Conservation (phyloP, 1,139 yeast genomes). For the Diutina catenulata region DNA sequence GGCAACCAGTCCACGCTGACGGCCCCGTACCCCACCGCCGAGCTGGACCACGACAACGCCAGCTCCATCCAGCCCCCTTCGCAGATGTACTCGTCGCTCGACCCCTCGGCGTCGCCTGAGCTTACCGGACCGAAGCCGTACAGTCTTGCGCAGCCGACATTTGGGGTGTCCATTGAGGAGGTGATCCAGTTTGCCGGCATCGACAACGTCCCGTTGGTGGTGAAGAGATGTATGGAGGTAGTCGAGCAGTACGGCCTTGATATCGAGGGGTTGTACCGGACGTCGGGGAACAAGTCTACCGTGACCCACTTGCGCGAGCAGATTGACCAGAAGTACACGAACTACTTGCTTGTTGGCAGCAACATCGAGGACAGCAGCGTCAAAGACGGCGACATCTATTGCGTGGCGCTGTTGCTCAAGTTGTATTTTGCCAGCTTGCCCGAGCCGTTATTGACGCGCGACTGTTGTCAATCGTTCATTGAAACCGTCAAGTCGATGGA, state of each 20-base stretch:
- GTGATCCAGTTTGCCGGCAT: constrained; percentile 68
- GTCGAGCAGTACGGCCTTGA: constrained; percentile 76
- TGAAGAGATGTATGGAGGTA: constrained; percentile 77
- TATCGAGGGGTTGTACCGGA: constrained; percentile 81
- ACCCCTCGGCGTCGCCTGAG: constrained; percentile 18
- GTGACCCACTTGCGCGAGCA: constrained; percentile 61
- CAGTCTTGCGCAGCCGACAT: constrained; percentile 40
- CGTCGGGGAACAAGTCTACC: constrained; percentile 67
- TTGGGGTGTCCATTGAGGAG: constrained; percentile 71
- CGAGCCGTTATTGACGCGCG: constrained; percentile 53
- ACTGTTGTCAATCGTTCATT: constrained; percentile 45
- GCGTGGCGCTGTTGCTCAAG: constrained; percentile 62
- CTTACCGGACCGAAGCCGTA: constrained; percentile 34
- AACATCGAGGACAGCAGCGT: constrained; percentile 33
- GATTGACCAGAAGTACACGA: constrained; percentile 70
- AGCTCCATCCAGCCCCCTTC: too few relatives aligned
- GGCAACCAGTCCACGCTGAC: not conserved
- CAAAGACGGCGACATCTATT: constrained; percentile 59
- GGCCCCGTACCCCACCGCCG: constrained; percentile 2
- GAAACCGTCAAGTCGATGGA: constrained; percentile 58
- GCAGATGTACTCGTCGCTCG: constrained; percentile 18
- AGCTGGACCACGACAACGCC: not conserved
- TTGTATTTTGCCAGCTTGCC: constrained; percentile 59
- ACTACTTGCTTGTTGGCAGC: constrained; percentile 35
- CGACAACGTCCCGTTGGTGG: constrained; percentile 86